Base-by-base conservation (phyloP, 2,329 filamentous ascomycete genomes). In the Colletotrichum tropicicola region DNA sequence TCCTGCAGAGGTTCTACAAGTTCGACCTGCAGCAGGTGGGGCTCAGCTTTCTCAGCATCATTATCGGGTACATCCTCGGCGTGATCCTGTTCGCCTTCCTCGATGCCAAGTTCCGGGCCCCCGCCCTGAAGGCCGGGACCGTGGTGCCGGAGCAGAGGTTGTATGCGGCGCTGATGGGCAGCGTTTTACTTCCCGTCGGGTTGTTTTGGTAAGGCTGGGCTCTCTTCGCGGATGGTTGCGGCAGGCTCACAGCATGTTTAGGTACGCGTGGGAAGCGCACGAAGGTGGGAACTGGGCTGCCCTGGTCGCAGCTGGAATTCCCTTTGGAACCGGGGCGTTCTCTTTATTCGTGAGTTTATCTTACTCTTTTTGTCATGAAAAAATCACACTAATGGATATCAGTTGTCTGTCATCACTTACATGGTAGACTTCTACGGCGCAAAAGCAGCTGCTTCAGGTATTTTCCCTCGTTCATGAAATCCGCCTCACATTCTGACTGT, bases 221-320 rank as follows among this genome's bases (percentile, higher is more conserved):
- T 64, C 7, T 5, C 2, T 17, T 41, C 5, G 5, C 15, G 10
- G 4, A 3, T 17, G 3, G 1, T 45, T 56, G n/a, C n/a, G 19
- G 52, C 4, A 21, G 15, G 27, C 53, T 57, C 4, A 57, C 10
- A 4, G 9, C 1, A 8, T n/a, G 21, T 10, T 1, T 12, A 57
- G 59, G 52, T 64, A 65, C 10, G 56, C 61, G 0, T 65, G 85
- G 83, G 59, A 77, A 70, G 17, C 79, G 81, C 0, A 41, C 6
- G 39, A 43, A 27, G 60, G 60, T 9, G 61, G 61, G 0, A 60
- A 68, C 15, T 71, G 69, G 70, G 65, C 67, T 1, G 65, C 61
- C 19, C 61, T 70, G 0, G 66, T 66, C 6, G 62, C 60, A 5
- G 67, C 68, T 0, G 41, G 67, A 2, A 69, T 70, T 10, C 68